A percentile compares a stretch with the other conserved stretches of the same genome.
Conservation (phyloP, 176 grass and related monocot species). For the Carex parvula region DNA sequence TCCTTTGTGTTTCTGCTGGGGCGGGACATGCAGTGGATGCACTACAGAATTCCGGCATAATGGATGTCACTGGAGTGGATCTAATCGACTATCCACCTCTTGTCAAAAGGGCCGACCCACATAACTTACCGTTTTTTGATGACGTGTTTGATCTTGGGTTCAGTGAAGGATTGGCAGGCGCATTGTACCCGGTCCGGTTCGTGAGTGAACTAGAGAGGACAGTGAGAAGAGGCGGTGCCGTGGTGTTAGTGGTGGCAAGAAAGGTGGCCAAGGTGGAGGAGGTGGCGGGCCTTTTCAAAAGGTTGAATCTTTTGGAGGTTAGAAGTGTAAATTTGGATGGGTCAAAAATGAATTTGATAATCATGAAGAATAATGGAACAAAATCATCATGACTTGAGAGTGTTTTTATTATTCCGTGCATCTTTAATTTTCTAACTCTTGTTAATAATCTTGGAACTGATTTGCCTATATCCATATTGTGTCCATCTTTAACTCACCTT, state of each 20-base stretch:
- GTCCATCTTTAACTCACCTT: neutral
- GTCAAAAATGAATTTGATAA: slow-evolving; percentile 34
- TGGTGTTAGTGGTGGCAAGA: slow-evolving; percentile 42
- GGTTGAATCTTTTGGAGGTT: slow-evolving; percentile 40
- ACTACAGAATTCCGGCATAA: slow-evolving; percentile 47
- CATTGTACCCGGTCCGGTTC: slow-evolving; percentile 62
- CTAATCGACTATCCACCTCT: slow-evolving; percentile 64
- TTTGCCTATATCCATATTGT: neutral
- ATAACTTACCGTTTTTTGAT: slow-evolving; percentile 74
- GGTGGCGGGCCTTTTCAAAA: slow-evolving; percentile 50
- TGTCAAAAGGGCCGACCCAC: slow-evolving; percentile 49
- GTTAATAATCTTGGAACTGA: neutral
- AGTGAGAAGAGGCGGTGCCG: slow-evolving; percentile 39
- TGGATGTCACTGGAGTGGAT: slow-evolving; percentile 68
- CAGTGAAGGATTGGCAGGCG: slow-evolving; percentile 39
- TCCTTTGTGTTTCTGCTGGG: slow-evolving; percentile 55
- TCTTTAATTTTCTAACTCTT: neutral
- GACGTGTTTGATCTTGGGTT: slow-evolving; percentile 60
- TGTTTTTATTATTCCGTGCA: neutral
- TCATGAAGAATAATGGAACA: slow-evolving; percentile 55
- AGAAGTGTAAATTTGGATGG: slow-evolving; percentile 46
- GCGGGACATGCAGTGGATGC: slow-evolving; percentile 50
- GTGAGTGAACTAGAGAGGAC: slow-evolving; percentile 61
- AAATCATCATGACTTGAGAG: slow-evolving; percentile 20
- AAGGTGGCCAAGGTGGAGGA: neutral